phyloP scores from a whole-genome alignment of 495 filamentous ascomycete species.

The Haplographium delicatum region DNA sequence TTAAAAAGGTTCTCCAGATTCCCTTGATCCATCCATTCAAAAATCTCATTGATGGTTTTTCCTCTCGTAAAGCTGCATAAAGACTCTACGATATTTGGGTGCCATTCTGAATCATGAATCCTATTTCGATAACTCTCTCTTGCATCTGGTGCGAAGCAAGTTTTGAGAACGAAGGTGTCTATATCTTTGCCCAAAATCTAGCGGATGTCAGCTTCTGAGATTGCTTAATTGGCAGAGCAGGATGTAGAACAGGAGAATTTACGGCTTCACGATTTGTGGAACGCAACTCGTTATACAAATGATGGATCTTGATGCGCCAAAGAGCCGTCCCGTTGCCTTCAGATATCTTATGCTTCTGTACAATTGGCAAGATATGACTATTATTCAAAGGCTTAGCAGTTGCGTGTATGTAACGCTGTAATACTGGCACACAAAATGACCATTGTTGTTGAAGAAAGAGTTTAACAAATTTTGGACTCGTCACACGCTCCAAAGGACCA shows the following conservation, averaged over 20 bases:
- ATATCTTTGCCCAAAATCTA: conserved; percentile 2
- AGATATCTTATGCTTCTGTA: neutral
- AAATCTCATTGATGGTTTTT: conserved; percentile 32
- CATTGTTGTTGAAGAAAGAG: conserved; percentile 30
- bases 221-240: too few species aligned
- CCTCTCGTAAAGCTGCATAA: conserved; percentile 34
- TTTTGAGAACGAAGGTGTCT: conserved; percentile 37
- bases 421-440: conserved; percentile 30
- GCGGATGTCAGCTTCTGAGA: neutral
- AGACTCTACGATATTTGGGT: conserved; percentile 33
- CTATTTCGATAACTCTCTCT: conserved; percentile 29
- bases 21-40: conserved; percentile 40
- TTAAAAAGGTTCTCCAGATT: conserved; percentile 33
- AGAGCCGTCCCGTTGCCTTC: conserved; percentile 19
- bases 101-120: conserved; percentile 1
- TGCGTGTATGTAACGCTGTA: conserved; percentile 3
- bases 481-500: too few species aligned
- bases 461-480: conserved; percentile 21
- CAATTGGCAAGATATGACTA: conserved; percentile 29
- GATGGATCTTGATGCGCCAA: conserved; percentile 26
- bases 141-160: conserved; percentile 30
- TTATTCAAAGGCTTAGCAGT: conserved; percentile 12
- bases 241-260: neutral
- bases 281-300: conserved; percentile 20
- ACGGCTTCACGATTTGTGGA: neutral